phyloP scores from a whole-genome alignment of 163 green algal genomes.

The Scenedesmus sp. region DNA sequence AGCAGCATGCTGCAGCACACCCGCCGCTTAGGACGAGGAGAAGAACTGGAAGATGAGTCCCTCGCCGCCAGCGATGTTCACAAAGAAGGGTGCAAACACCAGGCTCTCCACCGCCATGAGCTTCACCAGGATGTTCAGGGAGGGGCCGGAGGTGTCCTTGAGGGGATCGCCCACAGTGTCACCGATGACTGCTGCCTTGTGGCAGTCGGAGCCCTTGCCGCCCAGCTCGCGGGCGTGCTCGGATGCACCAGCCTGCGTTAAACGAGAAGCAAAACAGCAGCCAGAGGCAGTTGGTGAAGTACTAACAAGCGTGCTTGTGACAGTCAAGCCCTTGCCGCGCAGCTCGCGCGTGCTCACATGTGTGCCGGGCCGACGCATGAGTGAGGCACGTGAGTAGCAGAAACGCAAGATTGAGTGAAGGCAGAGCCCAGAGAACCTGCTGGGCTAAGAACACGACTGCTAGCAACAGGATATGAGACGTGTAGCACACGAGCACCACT shows the following conservation, averaged over 20 bases:
- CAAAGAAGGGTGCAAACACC: constrained; percentile 99
- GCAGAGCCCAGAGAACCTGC: no score
- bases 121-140: constrained; percentile 99
- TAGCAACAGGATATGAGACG: no score
- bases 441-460: no score
- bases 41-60: constrained; percentile 79
- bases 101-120: constrained; percentile 98
- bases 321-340: no score
- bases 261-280: not conserved
- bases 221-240: constrained; percentile 88
- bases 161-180: constrained; percentile 98
- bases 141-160: constrained; percentile 96
- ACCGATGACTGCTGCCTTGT: constrained; percentile 96
- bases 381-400: no score
- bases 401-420: no score
- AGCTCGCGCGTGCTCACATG: not conserved
- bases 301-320: not conserved
- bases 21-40: not conserved
- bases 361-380: not conserved
- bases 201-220: constrained; percentile 92
- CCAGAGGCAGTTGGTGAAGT: not conserved
- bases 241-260: constrained; percentile 79
- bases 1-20: not conserved
- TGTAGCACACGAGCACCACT: no score
- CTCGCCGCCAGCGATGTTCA: constrained; percentile 67